A percentile compares a stretch with the other conserved stretches of the same genome.
phyloP scores from a whole-genome alignment of 2,329 filamentous ascomycete genomes.

The Fusarium haematococcum region DNA sequence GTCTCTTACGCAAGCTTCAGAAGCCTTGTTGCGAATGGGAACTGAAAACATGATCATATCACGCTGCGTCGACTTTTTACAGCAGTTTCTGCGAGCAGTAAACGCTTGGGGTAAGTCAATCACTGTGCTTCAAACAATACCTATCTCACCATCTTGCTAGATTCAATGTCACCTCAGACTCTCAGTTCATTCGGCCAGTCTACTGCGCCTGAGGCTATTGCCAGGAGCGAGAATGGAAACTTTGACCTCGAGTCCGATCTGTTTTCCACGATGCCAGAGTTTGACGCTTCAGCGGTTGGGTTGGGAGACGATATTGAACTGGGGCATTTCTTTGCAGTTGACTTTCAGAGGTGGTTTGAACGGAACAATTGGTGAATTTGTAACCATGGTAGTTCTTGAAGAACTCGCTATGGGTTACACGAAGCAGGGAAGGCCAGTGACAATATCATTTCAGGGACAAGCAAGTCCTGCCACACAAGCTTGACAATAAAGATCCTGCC shows the following conservation, averaged over 20 bases:
- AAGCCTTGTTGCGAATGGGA: background rate
- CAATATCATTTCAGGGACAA: background rate
- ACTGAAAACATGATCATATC: background rate
- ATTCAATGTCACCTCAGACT: background rate
- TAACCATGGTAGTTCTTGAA: background rate
- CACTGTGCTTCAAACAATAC: background rate
- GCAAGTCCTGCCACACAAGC: background rate
- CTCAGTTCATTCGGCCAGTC: background rate
- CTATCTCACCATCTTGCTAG: background rate
- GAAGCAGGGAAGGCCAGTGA: background rate
- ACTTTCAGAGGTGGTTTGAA: constrained; percentile 4
- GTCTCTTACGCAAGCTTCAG: background rate
- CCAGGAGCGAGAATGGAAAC: background rate
- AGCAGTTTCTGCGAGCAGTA: background rate
- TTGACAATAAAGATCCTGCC: background rate
- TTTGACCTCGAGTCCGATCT: background rate
- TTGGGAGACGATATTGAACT: background rate
- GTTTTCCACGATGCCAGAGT: background rate
- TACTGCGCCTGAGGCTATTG: background rate
- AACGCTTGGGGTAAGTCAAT: background rate
- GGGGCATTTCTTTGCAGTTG: background rate
- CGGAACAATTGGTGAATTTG: background rate
- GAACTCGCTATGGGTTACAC: no score
- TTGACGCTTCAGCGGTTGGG: background rate
- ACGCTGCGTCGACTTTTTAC: background rate